phyloP scores from a whole-genome alignment of 345 rosid genomes.

The Arabidopsis arenosa region DNA sequence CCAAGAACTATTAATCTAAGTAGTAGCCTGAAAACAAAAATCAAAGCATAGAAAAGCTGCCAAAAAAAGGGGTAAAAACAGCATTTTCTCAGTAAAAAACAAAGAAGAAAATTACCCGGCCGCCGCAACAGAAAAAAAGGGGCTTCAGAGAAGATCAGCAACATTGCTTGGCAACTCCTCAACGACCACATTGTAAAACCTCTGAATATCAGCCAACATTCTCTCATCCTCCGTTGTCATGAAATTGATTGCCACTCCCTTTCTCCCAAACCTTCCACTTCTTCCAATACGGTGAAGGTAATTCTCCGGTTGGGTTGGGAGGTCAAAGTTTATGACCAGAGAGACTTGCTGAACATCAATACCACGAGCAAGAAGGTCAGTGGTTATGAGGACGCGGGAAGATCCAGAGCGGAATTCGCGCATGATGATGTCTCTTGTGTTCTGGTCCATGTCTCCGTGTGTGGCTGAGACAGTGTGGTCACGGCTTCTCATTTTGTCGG shows the following conservation, averaged over 20 bases:
- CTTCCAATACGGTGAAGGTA: conserved; percentile 88
- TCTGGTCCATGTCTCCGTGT: conserved; percentile 96
- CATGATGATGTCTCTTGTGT: conserved; percentile 86
- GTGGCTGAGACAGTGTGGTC: conserved; percentile 95
- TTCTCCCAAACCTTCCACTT: conserved; percentile 87
- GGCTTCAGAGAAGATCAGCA: conserved; percentile 65
- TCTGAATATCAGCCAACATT: conserved; percentile 75
- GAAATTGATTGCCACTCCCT: conserved; percentile 85
- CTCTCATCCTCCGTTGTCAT: conserved; percentile 71
- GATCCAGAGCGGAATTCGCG: conserved; percentile 87
- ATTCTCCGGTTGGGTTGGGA: conserved; percentile 90
- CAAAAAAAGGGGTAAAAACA: conserved; percentile 1
- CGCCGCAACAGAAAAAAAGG: conserved; percentile 1
- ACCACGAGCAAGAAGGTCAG: conserved; percentile 85
- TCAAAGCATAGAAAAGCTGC: conserved; percentile 28
- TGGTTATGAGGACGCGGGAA: conserved; percentile 84
- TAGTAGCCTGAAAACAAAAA: conserved; percentile 21
- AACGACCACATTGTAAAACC: conserved; percentile 64
- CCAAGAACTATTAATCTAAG: conserved; percentile 20
- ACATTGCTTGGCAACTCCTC: conserved; percentile 73
- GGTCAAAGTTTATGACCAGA: conserved; percentile 79
- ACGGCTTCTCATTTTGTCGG: conserved; percentile 79
- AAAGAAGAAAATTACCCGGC: background rate
- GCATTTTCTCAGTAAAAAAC: conserved; percentile 15
- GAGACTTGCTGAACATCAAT: conserved; percentile 96